Evolutionary conservation across 225 moss, liverwort and hornwort species (phyloP).

Genomic region (Sphagnum tenellum): DNA sequence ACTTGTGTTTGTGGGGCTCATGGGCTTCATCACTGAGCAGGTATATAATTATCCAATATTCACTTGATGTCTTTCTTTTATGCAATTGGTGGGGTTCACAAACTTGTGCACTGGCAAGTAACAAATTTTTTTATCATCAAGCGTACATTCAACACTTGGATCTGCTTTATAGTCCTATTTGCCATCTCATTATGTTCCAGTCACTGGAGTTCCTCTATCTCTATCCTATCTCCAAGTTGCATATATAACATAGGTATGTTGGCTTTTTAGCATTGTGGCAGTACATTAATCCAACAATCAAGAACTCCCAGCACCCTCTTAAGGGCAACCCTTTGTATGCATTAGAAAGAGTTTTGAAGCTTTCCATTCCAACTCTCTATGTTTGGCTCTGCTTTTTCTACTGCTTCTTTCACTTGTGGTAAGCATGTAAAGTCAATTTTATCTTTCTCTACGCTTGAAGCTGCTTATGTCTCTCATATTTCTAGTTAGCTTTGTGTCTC

Average conservation of each 20-base stretch:
- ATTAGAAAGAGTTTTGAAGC: conserved; percentile 84
- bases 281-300: conserved; percentile 89
- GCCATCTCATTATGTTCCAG: too few species aligned
- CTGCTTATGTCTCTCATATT: too few species aligned
- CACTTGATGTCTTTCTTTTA: not conserved
- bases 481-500: too few species aligned
- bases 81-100: too few species aligned
- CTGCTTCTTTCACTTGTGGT: conserved; percentile 98
- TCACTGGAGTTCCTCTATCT: too few species aligned
- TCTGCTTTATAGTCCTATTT: too few species aligned
- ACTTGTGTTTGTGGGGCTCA: conserved; percentile 70
- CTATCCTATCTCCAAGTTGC: too few species aligned
- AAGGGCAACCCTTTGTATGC: conserved; percentile 81
- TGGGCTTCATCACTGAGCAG: conserved; percentile 95
- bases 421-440: conserved; percentile 2
- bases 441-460: not conserved
- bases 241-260: not conserved
- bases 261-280: conserved; percentile 19
- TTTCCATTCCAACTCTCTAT: conserved; percentile 86
- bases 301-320: conserved; percentile 84
- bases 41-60: conserved; percentile 13
- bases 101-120: too few species aligned
- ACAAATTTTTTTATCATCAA: too few species aligned
- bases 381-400: conserved; percentile 98
- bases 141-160: too few species aligned